phyloP scores from a whole-genome alignment of 2,329 filamentous ascomycete species.

The Pestalotiopsis sp. region DNA sequence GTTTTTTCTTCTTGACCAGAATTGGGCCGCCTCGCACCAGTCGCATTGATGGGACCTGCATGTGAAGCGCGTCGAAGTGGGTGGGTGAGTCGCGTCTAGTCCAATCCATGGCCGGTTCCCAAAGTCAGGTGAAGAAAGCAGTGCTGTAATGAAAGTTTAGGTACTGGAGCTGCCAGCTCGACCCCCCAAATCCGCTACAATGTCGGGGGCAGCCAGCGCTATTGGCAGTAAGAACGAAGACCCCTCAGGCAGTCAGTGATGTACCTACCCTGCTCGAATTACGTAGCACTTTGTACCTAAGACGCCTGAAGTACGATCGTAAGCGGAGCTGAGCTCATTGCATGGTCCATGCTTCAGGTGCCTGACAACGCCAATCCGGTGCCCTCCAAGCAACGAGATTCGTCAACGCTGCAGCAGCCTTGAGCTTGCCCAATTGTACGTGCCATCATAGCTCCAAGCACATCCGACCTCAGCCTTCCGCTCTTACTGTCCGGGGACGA shows the following conservation, averaged over 20 bases:
- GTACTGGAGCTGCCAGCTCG: not conserved
- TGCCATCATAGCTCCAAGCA: conserved; percentile 15
- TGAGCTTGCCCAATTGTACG: conserved; percentile 24
- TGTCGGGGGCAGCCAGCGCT: not conserved
- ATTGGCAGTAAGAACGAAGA: not conserved
- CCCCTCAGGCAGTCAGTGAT: not conserved
- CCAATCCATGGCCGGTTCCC: not conserved
- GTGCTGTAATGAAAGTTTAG: not conserved
- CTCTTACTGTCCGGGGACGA: conserved; percentile 10
- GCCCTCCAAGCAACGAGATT: conserved; percentile 22
- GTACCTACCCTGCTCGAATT: not conserved
- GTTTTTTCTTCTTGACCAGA: not conserved
- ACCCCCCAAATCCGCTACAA: not conserved
- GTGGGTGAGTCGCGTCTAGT: not conserved
- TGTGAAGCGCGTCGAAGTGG: conserved; percentile 12
- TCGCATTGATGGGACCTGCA: not conserved
- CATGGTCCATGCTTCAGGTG: not conserved
- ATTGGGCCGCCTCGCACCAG: conserved; percentile 13
- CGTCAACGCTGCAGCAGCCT: conserved; percentile 37
- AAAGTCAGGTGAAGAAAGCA: not conserved
- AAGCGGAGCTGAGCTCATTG: conserved; percentile 10
- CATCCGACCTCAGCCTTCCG: conserved; percentile 16
- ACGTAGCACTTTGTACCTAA: not conserved
- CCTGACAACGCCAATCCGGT: not conserved
- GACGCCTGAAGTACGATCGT: not conserved